Base-by-base conservation (phyloP, 768 basidiomycete genomes). In the Boletales sp. region DNA sequence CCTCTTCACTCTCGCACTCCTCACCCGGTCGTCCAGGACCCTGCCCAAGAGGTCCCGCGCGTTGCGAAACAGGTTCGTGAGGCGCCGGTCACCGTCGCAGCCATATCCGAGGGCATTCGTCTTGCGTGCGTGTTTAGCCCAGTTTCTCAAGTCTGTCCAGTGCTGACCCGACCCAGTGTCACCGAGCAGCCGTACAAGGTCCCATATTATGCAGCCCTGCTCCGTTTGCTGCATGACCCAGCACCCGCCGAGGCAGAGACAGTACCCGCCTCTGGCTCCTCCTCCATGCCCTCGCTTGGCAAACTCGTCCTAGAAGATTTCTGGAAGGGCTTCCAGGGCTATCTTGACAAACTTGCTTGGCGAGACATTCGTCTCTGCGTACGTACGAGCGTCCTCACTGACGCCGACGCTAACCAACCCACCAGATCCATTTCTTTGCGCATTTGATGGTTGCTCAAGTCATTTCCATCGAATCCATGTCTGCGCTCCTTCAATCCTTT, bases 131-230 rank as follows among this genome's bases (percentile, higher is more conserved):
- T 18, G 9, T 4, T 9, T 2, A 35, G n/a, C 27, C 18, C 47
- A 7, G 35, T 12, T 8, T 12, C 15, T 45, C 27, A 18, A 27
- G 3, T 15, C 44, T 15, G 5, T 40, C 14, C 37, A 17, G 41
- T 46, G 48, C 45, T 67, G 41, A 55, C 39, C 17, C 4, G 12
- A 12, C 40, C 17, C 62, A 93, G 90, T 43, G 82, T 91, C 45
- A 91, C 87, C 1, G 91, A 97, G 69, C 88, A 97, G 59, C 94
- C 94, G 0, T 94, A 83, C 75, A 99, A 98, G 74, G 87, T 90
- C 32, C 87, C 92, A 0, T 88, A 84, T 63, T 94, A 93, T 69
- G 90, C 90, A 12, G 82, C 89, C 11, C 70, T 97, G 15, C 75
- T 97, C 42, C 78, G 84, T 18, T 69, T 83, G 35, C 72, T 97